Evolutionary conservation across 2,329 filamentous ascomycete species (phyloP).

Genomic region (Diaporthe citri): DNA sequence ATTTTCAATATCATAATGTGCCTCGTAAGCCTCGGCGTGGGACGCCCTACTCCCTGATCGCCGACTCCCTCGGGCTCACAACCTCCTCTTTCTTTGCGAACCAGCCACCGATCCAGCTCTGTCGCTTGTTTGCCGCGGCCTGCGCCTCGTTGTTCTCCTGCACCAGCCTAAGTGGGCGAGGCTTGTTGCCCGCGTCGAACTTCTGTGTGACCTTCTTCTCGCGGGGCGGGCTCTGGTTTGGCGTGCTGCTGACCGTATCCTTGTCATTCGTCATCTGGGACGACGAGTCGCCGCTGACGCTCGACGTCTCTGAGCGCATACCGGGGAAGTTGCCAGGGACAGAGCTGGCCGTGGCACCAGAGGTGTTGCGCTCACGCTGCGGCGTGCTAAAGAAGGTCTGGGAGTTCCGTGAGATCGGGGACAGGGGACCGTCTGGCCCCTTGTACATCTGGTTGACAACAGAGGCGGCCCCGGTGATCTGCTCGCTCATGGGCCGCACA

Average conservation of each 20-base stretch:
- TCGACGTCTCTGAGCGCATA: conserved; percentile 74
- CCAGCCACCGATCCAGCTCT: conserved; percentile 70
- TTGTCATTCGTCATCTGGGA: conserved; percentile 54
- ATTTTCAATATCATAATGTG: conserved; percentile 33
- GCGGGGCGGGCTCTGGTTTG: conserved; percentile 66
- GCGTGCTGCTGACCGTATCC: conserved; percentile 62
- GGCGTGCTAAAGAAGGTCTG: conserved; percentile 72
- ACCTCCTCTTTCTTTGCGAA: conserved; percentile 39
- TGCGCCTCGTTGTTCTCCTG: conserved; percentile 76
- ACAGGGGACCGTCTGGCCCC: conserved; percentile 74
- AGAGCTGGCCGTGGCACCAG: conserved; percentile 60
- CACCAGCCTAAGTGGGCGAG: conserved; percentile 87
- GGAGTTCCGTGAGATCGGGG: conserved; percentile 70
- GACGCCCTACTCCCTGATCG: conserved; percentile 37
- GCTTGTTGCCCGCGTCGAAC: conserved; percentile 74
- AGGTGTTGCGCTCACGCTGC: conserved; percentile 51
- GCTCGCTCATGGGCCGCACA: conserved; percentile 71
- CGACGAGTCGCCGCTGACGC: conserved; percentile 76
- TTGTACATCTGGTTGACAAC: conserved; percentile 93
- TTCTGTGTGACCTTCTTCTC: conserved; percentile 69
- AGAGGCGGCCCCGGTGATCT: conserved; percentile 73
- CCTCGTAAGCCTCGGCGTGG: conserved; percentile 11
- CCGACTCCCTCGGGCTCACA: conserved; percentile 33
- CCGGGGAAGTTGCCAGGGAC: conserved; percentile 75
- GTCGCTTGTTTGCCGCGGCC: conserved; percentile 65